These are phyloP conservation scores for Zygoascus hellenicus DNA, from an alignment of 1,139 yeast species.

Conservation along the genomic window DNA sequence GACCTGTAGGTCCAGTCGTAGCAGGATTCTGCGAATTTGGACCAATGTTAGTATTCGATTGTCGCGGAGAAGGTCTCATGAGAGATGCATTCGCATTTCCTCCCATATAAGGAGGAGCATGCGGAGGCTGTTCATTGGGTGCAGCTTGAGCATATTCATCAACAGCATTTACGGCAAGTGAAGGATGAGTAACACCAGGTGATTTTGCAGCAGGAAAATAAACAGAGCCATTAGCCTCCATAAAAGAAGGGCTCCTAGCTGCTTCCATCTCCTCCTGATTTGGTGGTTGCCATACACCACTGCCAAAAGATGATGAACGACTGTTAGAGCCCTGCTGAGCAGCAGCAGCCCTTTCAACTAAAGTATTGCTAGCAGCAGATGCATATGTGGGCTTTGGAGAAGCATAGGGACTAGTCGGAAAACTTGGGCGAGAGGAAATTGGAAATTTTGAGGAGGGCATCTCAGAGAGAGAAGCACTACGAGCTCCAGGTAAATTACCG, in stretches of 20 bases:
- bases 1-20: background rate
- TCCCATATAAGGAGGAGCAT: background rate
- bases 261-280: slow-evolving; percentile 1
- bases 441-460: slow-evolving; percentile 1
- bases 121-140: background rate
- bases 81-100: background rate
- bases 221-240: background rate
- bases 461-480: slow-evolving; percentile 9
- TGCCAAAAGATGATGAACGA: slow-evolving; percentile 11
- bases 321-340: slow-evolving; percentile 6
- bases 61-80: background rate
- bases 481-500: background rate
- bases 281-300: slow-evolving; percentile 10
- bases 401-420: slow-evolving; percentile 17
- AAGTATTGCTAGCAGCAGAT: slow-evolving; percentile 7
- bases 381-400: slow-evolving; percentile 22
- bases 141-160: background rate
- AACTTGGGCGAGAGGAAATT: no score
- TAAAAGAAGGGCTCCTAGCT: slow-evolving; percentile 3
- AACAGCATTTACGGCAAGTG: background rate
- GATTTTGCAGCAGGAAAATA: background rate
- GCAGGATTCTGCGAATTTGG: background rate
- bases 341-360: slow-evolving; percentile 1
- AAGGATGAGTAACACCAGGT: background rate
- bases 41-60: background rate